A percentile compares a stretch with the other conserved stretches of the same genome.
Conservation (phyloP, 306 rosid genomes). For the Malus sieversii region DNA sequence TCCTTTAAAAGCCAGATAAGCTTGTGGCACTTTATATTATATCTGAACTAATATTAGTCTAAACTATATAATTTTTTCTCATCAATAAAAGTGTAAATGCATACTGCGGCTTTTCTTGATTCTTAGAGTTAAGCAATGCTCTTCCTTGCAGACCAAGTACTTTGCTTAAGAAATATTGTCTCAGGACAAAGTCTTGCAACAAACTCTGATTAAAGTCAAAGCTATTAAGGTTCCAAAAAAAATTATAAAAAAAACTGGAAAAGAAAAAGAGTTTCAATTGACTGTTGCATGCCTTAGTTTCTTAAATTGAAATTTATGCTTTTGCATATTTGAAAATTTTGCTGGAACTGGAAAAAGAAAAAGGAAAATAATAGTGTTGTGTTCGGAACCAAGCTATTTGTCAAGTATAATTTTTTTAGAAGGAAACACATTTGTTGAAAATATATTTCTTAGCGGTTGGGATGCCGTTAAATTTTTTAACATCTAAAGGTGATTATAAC, state of each 20-base stretch:
- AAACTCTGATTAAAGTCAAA: background rate
- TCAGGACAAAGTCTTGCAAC: background rate
- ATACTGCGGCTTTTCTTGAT: background rate
- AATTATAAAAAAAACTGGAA: background rate
- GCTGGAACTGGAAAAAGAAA: background rate
- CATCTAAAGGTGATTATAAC: background rate
- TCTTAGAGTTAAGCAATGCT: background rate
- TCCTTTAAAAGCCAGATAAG: background rate
- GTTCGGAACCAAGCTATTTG: background rate
- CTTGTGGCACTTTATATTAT: background rate
- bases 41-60: background rate
- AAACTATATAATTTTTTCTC: background rate
- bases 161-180: background rate
- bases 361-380: background rate
- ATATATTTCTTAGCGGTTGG: background rate
- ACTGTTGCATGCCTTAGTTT: background rate
- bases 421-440: background rate
- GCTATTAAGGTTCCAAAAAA: background rate
- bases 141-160: background rate
- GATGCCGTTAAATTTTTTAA: background rate
- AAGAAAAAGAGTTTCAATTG: background rate
- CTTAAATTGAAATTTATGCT: background rate
- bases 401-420: background rate
- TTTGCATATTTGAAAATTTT: background rate
- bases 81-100: background rate